Conservation (phyloP, 768 basidiomycete species). For the Boletus bicolor region DNA sequence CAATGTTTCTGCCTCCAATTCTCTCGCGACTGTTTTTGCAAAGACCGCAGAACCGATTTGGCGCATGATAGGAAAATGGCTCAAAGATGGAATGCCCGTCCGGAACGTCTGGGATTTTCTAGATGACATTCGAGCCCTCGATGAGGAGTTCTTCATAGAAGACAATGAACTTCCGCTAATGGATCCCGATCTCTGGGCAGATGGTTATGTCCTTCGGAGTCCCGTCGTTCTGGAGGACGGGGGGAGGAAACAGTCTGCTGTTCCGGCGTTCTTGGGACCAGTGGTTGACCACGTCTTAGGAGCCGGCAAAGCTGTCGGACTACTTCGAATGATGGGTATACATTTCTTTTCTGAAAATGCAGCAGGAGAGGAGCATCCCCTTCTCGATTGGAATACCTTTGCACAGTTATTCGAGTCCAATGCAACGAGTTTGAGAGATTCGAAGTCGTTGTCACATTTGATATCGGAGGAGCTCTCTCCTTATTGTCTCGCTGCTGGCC, state of each 20-base stretch:
- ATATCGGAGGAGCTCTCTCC: conserved; percentile 65
- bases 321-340: conserved; percentile 56
- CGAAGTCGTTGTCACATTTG: conserved; percentile 56
- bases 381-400: conserved; percentile 44
- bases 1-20: conserved; percentile 50
- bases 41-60: conserved; percentile 68
- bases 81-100: conserved; percentile 67
- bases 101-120: conserved; percentile 31
- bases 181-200: conserved; percentile 78
- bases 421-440: conserved; percentile 42
- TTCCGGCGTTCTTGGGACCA: conserved; percentile 62
- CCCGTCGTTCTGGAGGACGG: conserved; percentile 28
- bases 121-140: conserved; percentile 34
- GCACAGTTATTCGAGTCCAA: conserved; percentile 36
- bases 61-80: conserved; percentile 69
- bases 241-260: conserved; percentile 26
- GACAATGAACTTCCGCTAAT: conserved; percentile 59
- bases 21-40: conserved; percentile 61
- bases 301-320: conserved; percentile 74
- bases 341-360: conserved; percentile 15
- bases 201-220: conserved; percentile 61
- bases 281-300: conserved; percentile 57
- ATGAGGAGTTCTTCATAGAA: conserved; percentile 82
- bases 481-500: conserved; percentile 50
- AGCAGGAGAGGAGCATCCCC: conserved; percentile 25